These are phyloP conservation scores for Sporothrix dimorphospora DNA, from an alignment of 2,329 filamentous ascomycete genomes.

Conservation along the genomic window DNA sequence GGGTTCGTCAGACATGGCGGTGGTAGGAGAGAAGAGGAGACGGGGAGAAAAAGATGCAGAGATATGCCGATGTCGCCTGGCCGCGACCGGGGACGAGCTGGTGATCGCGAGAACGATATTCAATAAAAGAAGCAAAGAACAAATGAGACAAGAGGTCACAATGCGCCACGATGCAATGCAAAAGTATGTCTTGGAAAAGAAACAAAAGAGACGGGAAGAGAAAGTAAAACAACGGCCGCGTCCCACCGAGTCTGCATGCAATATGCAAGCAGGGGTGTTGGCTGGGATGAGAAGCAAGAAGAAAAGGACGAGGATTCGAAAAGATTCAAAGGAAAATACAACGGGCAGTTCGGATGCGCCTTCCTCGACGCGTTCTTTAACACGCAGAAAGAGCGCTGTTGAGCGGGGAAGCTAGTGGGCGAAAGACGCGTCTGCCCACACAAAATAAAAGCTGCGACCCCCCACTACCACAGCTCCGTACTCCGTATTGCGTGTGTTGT, in stretches of 20 bases:
- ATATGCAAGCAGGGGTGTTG: neutral
- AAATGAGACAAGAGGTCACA: neutral
- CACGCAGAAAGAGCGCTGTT: neutral
- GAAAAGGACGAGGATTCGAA: neutral
- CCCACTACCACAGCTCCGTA: neutral
- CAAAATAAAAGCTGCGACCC: neutral
- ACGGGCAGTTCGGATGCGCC: conserved; percentile 8
- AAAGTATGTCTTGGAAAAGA: neutral
- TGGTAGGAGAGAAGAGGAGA: neutral
- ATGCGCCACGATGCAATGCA: neutral
- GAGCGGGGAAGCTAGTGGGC: neutral
- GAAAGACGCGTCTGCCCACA: conserved; percentile 18
- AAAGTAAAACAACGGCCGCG: neutral
- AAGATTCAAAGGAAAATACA: neutral
- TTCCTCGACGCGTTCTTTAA: conserved; percentile 21
- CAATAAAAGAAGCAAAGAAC: neutral
- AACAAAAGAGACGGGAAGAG: neutral
- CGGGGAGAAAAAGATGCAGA: neutral
- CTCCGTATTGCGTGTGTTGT: conserved; percentile 8
- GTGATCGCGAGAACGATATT: neutral
- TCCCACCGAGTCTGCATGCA: conserved; percentile 14
- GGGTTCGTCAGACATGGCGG: conserved; percentile 33
- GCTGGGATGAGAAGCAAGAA: neutral
- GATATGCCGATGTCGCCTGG: conserved; percentile 29
- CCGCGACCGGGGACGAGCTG: conserved; percentile 25